Percentiles rank a stretch among this genome's conserved stretches.
Evolutionary conservation across 2,329 filamentous ascomycete genomes (phyloP).

Genomic region (Nemania diffusa): DNA sequence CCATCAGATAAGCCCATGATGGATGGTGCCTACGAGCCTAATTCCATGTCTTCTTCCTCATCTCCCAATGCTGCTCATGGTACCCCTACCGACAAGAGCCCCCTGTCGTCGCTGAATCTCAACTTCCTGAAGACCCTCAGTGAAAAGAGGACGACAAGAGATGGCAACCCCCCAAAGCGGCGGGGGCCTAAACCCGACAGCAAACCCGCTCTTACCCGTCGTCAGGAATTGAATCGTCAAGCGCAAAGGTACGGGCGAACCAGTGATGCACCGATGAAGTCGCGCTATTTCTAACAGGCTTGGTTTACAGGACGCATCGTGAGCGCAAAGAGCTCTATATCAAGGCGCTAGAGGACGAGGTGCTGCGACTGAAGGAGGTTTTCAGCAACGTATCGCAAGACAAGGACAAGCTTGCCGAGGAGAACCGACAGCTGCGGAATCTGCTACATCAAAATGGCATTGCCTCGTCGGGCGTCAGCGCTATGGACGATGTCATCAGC

Average conservation of each 20-base stretch:
- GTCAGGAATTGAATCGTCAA: conserved; percentile 94
- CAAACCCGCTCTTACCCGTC: conserved; percentile 89
- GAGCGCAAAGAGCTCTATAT: conserved; percentile 97
- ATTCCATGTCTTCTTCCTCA: conserved; percentile 59
- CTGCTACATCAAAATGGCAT: conserved; percentile 66
- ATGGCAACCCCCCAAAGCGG: conserved; percentile 87
- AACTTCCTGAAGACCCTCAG: conserved; percentile 73
- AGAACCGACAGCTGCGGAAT: conserved; percentile 79
- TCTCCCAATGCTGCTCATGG: conserved; percentile 51
- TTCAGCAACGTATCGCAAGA: conserved; percentile 79
- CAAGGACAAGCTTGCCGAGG: conserved; percentile 78
- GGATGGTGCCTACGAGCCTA: conserved; percentile 49
- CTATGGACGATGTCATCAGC: conserved; percentile 57
- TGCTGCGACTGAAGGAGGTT: conserved; percentile 87
- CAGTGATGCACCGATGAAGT: neutral
- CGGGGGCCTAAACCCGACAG: conserved; percentile 96
- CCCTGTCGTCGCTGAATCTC: conserved; percentile 61
- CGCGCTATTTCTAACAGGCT: conserved; percentile 28
- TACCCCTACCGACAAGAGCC: conserved; percentile 47
- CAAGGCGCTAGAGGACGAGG: conserved; percentile 90
- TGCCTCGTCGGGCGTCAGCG: conserved; percentile 46
- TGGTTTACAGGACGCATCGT: conserved; percentile 80
- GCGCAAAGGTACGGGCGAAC: conserved; percentile 79
- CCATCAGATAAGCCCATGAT: conserved; percentile 48
- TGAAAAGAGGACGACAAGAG: conserved; percentile 83